These are phyloP conservation scores for Turritis glabra DNA, from an alignment of 345 rosid species.

Conservation along the genomic window DNA sequence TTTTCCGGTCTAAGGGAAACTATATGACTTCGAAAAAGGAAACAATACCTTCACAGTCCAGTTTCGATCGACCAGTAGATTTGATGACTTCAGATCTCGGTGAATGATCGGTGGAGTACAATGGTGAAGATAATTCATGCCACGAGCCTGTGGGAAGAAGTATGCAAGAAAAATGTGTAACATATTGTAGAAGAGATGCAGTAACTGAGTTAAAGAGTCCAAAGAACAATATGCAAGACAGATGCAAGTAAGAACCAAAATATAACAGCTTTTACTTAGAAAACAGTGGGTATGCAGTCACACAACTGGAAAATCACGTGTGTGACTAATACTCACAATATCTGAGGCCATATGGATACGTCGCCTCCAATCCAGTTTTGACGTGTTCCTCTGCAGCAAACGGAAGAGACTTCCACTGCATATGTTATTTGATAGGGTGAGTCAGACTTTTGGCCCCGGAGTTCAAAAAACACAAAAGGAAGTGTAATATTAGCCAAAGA, in stretches of 20 bases:
- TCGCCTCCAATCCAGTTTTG: slow-evolving; percentile 87
- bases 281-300: background rate
- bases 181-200: slow-evolving; percentile 2
- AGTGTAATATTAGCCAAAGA: slow-evolving; percentile 12
- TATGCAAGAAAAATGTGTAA: slow-evolving; percentile 8
- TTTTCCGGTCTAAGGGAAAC: background rate
- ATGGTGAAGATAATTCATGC: slow-evolving; percentile 92
- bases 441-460: background rate
- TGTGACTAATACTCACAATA: slow-evolving; percentile 56
- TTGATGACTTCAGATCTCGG: slow-evolving; percentile 95
- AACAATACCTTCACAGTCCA: slow-evolving; percentile 89
- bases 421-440: slow-evolving; percentile 12
- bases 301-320: background rate
- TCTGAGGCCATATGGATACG: slow-evolving; percentile 88
- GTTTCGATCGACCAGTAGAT: slow-evolving; percentile 87
- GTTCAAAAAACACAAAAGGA: slow-evolving; percentile 1
- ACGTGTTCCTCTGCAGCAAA: slow-evolving; percentile 73
- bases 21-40: background rate
- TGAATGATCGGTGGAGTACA: slow-evolving; percentile 93
- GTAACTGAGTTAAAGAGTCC: background rate
- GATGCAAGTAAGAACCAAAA: background rate
- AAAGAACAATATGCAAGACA: background rate
- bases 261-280: slow-evolving; percentile 4
- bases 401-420: slow-evolving; percentile 97
- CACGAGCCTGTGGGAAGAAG: slow-evolving; percentile 56